These are phyloP conservation scores for Rosa multiflora DNA, from an alignment of 306 rosid species.

Conservation along the genomic window DNA sequence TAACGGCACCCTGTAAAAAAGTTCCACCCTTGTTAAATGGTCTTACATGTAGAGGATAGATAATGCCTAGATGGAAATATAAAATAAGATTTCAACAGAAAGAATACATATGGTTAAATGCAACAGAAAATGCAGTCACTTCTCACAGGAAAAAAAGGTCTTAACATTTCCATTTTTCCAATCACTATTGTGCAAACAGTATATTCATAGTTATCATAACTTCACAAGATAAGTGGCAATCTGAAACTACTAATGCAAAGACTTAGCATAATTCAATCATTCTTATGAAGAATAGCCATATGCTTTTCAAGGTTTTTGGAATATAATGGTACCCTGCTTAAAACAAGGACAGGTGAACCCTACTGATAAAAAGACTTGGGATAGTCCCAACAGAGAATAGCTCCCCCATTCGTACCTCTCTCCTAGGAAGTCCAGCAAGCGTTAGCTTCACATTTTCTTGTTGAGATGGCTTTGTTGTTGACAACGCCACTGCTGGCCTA, in stretches of 20 bases:
- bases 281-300: not conserved
- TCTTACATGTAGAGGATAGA: not conserved
- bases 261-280: not conserved
- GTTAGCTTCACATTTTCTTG: slow-evolving; percentile 66
- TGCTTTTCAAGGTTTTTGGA: not conserved
- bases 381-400: not conserved
- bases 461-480: slow-evolving; percentile 33
- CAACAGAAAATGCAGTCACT: not conserved
- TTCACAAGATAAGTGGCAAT: not conserved
- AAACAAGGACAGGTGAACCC: not conserved
- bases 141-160: not conserved
- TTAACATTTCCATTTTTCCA: not conserved
- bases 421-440: slow-evolving; percentile 91
- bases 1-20: slow-evolving; percentile 62
- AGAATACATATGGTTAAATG: not conserved
- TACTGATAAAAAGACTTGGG: not conserved
- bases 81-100: not conserved
- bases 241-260: not conserved
- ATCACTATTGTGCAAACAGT: not conserved
- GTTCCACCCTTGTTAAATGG: slow-evolving; percentile 6
- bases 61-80: not conserved
- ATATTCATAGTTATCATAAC: not conserved
- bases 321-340: not conserved
- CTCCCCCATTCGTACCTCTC: slow-evolving; percentile 62
- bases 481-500: slow-evolving; percentile 59